phyloP scores from a whole-genome alignment of 148 eudicot species.

The Rheum nobile region DNA sequence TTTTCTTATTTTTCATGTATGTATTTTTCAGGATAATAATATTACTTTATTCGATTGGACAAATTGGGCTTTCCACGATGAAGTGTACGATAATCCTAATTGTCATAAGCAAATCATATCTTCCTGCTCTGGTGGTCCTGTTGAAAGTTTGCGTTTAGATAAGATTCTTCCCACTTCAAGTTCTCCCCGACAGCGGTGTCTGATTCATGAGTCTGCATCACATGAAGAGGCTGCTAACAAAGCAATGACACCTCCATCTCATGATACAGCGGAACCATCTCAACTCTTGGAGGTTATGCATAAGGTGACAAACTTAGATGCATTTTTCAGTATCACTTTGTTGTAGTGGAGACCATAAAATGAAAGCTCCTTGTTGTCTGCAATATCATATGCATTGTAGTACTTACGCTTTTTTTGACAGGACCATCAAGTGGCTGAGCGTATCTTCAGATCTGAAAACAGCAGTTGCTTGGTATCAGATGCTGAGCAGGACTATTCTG shows the following conservation, averaged over 20 bases:
- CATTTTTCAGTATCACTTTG: neutral
- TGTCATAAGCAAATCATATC: slow-evolving; percentile 18
- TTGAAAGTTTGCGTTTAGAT: slow-evolving; percentile 33
- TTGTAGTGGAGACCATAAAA: neutral
- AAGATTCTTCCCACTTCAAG: slow-evolving; percentile 18
- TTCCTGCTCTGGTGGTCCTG: slow-evolving; percentile 20
- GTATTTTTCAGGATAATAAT: slow-evolving; percentile 39
- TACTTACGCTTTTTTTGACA: slow-evolving; percentile 13
- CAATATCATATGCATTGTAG: neutral
- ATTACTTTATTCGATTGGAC: slow-evolving; percentile 51
- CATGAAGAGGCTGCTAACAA: slow-evolving; percentile 13
- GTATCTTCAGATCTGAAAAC: slow-evolving; percentile 11
- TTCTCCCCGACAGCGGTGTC: slow-evolving; percentile 20
- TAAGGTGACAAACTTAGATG: neutral
- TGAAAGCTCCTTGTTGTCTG: neutral
- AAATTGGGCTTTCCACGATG: slow-evolving; percentile 50
- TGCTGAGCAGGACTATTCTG: slow-evolving; percentile 22
- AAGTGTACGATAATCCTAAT: slow-evolving; percentile 16
- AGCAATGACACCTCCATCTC: slow-evolving; percentile 8
- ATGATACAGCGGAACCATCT: slow-evolving; percentile 22
- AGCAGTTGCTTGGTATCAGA: slow-evolving; percentile 20
- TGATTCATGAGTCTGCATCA: slow-evolving; percentile 10
- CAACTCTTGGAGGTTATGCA: slow-evolving; percentile 17
- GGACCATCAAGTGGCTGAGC: slow-evolving; percentile 21
- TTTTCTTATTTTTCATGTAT: neutral